These are phyloP conservation scores for Cyclanthera cordifolia DNA, from an alignment of 306 rosid species.

Conservation along the genomic window DNA sequence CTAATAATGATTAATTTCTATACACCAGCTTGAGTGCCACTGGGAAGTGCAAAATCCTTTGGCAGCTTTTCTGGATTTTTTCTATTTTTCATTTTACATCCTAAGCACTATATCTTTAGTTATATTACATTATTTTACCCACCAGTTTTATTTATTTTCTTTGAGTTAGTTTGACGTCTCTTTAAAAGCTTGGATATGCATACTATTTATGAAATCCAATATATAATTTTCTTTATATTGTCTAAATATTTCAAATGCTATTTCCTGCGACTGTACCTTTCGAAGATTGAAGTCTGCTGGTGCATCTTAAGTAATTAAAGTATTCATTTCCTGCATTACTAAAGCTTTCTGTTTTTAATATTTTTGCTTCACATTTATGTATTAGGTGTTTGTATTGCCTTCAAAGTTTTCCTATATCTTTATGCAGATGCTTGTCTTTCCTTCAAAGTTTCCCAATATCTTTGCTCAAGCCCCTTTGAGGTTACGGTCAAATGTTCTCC, in stretches of 20 bases:
- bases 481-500: slow-evolving; percentile 79
- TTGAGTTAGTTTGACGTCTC: background rate
- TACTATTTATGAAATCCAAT: background rate
- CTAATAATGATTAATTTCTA: background rate
- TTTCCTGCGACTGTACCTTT: background rate
- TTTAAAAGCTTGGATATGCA: background rate
- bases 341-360: background rate
- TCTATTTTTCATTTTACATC: background rate
- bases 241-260: background rate
- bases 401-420: slow-evolving; percentile 71
- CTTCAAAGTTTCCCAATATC: slow-evolving; percentile 76
- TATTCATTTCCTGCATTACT: background rate
- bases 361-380: slow-evolving; percentile 7
- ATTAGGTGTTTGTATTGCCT: slow-evolving; percentile 82
- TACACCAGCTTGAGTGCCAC: background rate
- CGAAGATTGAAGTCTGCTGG: background rate
- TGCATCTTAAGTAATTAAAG: background rate
- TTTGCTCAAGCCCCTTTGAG: slow-evolving; percentile 88
- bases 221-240: background rate
- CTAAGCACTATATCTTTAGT: background rate
- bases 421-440: slow-evolving; percentile 87
- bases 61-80: background rate
- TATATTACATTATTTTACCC: background rate
- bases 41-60: background rate
- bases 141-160: background rate